Conservation (phyloP, 2,329 filamentous ascomycete genomes). For the Neofusicoccum parvum region DNA sequence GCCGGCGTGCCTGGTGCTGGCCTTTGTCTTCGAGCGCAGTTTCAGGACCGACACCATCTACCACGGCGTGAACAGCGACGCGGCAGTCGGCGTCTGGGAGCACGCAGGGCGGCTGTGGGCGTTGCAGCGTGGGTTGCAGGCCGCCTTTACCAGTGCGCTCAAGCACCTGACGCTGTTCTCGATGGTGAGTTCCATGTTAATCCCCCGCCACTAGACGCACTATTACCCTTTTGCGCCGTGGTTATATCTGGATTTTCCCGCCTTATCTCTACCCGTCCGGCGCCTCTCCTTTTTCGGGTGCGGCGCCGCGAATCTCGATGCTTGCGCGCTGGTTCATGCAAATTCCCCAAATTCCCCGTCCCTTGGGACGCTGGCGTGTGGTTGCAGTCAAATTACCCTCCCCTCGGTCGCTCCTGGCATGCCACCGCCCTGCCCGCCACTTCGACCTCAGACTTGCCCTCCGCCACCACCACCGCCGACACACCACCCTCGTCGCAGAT, state of each 20-base stretch:
- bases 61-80: constrained; percentile 3
- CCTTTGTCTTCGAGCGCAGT: constrained; percentile 19
- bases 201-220: constrained; percentile 13
- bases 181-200: constrained; percentile 15
- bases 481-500: not conserved
- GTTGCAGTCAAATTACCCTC: constrained; percentile 9
- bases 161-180: constrained; percentile 18
- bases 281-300: constrained; percentile 6
- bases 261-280: not conserved
- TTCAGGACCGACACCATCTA: constrained; percentile 17
- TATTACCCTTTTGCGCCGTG: constrained; percentile 2
- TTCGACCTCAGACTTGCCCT: not conserved
- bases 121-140: constrained; percentile 15
- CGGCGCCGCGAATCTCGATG: not conserved
- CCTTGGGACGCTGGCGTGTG: not conserved
- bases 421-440: not conserved
- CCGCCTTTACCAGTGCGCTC: not conserved
- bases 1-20: constrained; percentile 12
- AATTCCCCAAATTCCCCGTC: not conserved
- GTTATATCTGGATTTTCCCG: constrained; percentile 9
- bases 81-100: constrained; percentile 14
- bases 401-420: constrained; percentile 16
- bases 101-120: constrained; percentile 14
- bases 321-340: constrained; percentile 7
- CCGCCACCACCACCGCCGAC: not conserved